Percentiles rank a stretch among this genome's conserved stretches.
phyloP scores from a whole-genome alignment of 2,329 filamentous ascomycete species.

The Nannizzia gypsea region DNA sequence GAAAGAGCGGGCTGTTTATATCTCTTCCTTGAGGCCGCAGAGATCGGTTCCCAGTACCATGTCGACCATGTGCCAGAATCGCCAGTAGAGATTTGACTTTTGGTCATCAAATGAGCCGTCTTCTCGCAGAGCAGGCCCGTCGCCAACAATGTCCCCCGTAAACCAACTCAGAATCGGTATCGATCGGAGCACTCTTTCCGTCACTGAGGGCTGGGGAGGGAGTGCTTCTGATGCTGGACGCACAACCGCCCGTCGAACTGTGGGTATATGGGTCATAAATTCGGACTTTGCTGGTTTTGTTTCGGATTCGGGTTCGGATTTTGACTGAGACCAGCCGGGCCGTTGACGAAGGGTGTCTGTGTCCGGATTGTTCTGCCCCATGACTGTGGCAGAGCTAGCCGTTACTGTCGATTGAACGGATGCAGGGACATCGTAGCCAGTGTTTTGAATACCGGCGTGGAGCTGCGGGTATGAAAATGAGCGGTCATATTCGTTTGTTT shows the following conservation, averaged over 20 bases:
- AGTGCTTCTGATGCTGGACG: conserved; percentile 60
- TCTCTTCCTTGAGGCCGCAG: conserved; percentile 46
- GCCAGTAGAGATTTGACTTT: conserved; percentile 49
- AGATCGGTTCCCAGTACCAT: conserved; percentile 47
- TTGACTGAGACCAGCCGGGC: conserved; percentile 13
- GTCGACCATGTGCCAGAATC: conserved; percentile 48
- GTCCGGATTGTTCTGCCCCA: conserved; percentile 11
- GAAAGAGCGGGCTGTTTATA: conserved; percentile 17
- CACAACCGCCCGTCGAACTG: conserved; percentile 52
- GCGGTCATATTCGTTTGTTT: conserved; percentile 26
- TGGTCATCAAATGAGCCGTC: conserved; percentile 56
- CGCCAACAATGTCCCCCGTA: conserved; percentile 42
- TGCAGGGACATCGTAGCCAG: conserved; percentile 23
- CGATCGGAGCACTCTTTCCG: conserved; percentile 51
- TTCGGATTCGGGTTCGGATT: conserved; percentile 16
- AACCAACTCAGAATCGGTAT: conserved; percentile 64
- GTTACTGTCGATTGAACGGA: conserved; percentile 30
- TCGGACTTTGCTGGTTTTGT: conserved; percentile 29
- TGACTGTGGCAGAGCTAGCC: conserved; percentile 32
- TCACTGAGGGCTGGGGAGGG: conserved; percentile 54
- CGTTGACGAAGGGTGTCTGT: conserved; percentile 22
- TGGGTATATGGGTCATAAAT: conserved; percentile 50
- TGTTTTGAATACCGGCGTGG: background rate
- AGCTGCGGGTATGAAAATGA: conserved; percentile 16
- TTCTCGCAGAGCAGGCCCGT: conserved; percentile 35